Base-by-base conservation (phyloP, 78 protist species). In the Emiliania huxleyi region DNA sequence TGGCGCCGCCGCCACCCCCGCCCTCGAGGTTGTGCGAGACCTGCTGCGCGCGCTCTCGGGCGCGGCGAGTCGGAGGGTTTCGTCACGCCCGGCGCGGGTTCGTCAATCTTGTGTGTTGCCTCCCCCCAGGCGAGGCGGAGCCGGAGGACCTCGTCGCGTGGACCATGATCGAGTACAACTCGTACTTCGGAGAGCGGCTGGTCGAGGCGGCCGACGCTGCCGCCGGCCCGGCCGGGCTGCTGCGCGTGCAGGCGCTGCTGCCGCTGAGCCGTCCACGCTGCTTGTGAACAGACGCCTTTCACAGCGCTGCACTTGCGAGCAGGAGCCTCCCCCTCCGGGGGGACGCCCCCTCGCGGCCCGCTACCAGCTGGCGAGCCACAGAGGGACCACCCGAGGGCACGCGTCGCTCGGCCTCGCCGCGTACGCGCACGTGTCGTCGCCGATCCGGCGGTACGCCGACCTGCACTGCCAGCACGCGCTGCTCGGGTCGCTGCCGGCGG, bases 61-160 rank as follows among this genome's bases (percentile, higher is more conserved):
- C n/a, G n/a, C n/a, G n/a, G n/a, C n/a, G n/a, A n/a, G n/a, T n/a
- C n/a, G n/a, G n/a, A n/a, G n/a, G n/a, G n/a, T n/a, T n/a, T n/a
- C n/a, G n/a, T n/a, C n/a, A n/a, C n/a, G n/a, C n/a, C n/a, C n/a
- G n/a, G n/a, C n/a, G n/a, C n/a, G n/a, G n/a, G n/a, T n/a, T n/a
- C n/a, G n/a, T n/a, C n/a, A n/a, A n/a, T n/a, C n/a, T n/a, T n/a
- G n/a, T n/a, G n/a, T n/a, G n/a, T n/a, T n/a, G n/a, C n/a, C n/a
- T n/a, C n/a, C n/a, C n/a, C n/a, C n/a, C n/a, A n/a, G 91, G 91
- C 69, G 69, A 22, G 49, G 5, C 12, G 42, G 92, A 52, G 35
- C 26, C 93, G 46, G 93, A 91, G 75, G 93, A 91, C n/a, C 49
- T 91, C 11, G 71, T 91, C 44, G 93, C 93, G 45, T 91, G 88